A percentile compares a stretch with the other conserved stretches of the same genome.
phyloP scores from a whole-genome alignment of 768 basidiomycete species.

The Lactarius psammicola region DNA sequence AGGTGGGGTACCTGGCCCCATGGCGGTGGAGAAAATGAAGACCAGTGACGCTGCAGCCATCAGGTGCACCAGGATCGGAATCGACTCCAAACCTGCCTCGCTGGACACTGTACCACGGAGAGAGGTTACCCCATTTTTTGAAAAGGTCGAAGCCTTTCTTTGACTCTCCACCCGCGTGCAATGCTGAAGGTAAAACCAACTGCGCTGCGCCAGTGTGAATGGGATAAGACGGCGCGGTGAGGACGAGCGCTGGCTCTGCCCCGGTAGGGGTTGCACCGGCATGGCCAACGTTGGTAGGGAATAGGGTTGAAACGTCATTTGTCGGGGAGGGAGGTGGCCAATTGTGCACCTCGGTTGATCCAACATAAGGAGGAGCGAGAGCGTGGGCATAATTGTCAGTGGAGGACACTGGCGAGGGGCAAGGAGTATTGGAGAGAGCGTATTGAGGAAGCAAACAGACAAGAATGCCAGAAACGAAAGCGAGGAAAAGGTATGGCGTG shows the following conservation, averaged over 20 bases:
- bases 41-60: constrained; percentile 67
- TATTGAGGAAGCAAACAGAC: constrained; percentile 24
- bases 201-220: constrained; percentile 67
- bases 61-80: constrained; percentile 66
- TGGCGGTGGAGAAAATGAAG: constrained; percentile 81
- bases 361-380: constrained; percentile 64
- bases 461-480: constrained; percentile 25
- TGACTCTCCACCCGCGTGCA: constrained; percentile 31
- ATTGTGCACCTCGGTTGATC: constrained; percentile 64
- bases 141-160: constrained; percentile 59
- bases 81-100: constrained; percentile 67
- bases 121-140: constrained; percentile 79
- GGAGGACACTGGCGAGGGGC: not conserved
- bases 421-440: constrained; percentile 16
- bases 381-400: constrained; percentile 20
- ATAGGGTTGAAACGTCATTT: constrained; percentile 66
- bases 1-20: constrained; percentile 70
- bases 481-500: constrained; percentile 11
- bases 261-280: constrained; percentile 77
- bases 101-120: constrained; percentile 80
- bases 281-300: constrained; percentile 77
- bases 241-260: constrained; percentile 69
- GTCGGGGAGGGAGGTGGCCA: constrained; percentile 75
- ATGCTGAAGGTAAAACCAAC: constrained; percentile 51
- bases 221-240: constrained; percentile 77